phyloP scores from a whole-genome alignment of 2,329 filamentous ascomycete genomes.

The Monilinia fructigena region DNA sequence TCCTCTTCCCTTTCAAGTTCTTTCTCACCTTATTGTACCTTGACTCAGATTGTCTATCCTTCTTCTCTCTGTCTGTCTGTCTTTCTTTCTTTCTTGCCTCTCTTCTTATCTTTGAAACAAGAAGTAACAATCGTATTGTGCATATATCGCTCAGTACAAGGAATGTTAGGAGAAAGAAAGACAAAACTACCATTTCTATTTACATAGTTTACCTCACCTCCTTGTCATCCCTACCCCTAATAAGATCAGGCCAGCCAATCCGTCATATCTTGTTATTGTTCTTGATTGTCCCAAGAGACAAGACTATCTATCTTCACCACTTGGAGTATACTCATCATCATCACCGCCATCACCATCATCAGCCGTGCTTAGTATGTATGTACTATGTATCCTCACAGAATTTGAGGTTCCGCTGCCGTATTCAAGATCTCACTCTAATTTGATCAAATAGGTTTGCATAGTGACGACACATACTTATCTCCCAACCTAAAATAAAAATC shows the following conservation, averaged over 20 bases:
- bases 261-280: background rate
- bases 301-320: constrained; percentile 9
- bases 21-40: background rate
- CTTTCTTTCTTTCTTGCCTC: background rate
- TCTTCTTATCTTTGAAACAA: constrained; percentile 15
- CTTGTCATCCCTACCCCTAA: background rate
- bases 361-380: constrained; percentile 13
- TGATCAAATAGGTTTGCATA: background rate
- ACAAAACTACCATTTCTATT: background rate
- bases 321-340: constrained; percentile 2
- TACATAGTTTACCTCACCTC: background rate
- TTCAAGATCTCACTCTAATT: constrained; percentile 17
- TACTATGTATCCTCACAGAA: background rate
- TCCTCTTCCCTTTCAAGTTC: too few relatives aligned
- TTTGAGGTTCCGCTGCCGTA: constrained; percentile 7
- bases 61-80: background rate
- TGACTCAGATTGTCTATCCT: background rate
- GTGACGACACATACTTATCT: background rate
- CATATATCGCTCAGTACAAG: constrained; percentile 6
- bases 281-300: background rate
- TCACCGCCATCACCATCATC: background rate
- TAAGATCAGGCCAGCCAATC: background rate
- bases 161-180: constrained; percentile 14
- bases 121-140: constrained; percentile 9
- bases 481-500: background rate